Evolutionary conservation across 352 stramenopile genomes (phyloP).

Genomic region (Phytophthora nicotianae): DNA sequence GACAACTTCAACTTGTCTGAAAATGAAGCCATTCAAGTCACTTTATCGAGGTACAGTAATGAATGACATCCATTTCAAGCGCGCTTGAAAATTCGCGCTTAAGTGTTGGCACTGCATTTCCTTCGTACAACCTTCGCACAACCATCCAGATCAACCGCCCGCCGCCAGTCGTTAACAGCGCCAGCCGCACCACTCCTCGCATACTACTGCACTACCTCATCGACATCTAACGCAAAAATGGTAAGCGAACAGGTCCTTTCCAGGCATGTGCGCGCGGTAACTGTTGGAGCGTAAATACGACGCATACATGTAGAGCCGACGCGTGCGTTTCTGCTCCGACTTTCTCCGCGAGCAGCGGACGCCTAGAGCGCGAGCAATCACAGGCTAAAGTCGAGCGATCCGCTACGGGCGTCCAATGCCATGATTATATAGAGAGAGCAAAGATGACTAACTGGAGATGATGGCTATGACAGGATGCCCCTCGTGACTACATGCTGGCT

Average conservation of each 20-base stretch:
- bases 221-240: constrained; percentile 85
- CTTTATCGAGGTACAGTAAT: constrained; percentile 7
- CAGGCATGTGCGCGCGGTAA: not conserved
- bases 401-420: constrained; percentile 6
- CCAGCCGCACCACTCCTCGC: constrained; percentile 42
- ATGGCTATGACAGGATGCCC: constrained; percentile 53
- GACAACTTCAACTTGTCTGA: constrained; percentile 11
- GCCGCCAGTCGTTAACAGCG: constrained; percentile 20
- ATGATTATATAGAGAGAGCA: not conserved
- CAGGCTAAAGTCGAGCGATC: constrained; percentile 24
- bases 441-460: constrained; percentile 27
- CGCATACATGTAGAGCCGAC: constrained; percentile 1
- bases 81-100: constrained; percentile 25
- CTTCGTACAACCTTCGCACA: constrained; percentile 10
- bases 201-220: constrained; percentile 85
- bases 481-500: constrained; percentile 96
- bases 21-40: constrained; percentile 29
- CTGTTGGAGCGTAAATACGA: not conserved
- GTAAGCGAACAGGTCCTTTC: constrained; percentile 36
- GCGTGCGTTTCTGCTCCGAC: constrained; percentile 11
- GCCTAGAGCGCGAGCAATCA: constrained; percentile 7
- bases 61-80: constrained; percentile 27
- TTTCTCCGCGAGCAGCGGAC: constrained; percentile 4
- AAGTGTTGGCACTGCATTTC: too few relatives aligned
- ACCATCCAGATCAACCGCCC: constrained; percentile 8